Conservation (phyloP, 2,329 filamentous ascomycete genomes). For the Colletotrichum phormii region DNA sequence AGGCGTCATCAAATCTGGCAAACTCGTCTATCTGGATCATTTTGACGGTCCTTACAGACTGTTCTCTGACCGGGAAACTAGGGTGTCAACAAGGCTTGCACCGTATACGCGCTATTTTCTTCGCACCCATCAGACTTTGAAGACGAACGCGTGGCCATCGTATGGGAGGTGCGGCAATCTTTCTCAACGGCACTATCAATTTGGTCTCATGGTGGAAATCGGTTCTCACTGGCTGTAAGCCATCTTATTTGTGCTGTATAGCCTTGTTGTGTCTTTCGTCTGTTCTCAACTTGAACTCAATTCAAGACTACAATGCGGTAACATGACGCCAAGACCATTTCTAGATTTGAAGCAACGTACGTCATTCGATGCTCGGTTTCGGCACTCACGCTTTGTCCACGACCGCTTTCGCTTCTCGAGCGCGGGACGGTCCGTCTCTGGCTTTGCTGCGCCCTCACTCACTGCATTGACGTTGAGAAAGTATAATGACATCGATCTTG, state of each 20-base stretch:
- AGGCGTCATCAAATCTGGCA: not conserved
- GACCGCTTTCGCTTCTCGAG: not conserved
- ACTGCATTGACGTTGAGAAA: constrained; percentile 12
- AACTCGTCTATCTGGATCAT: not conserved
- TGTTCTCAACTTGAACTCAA: not conserved
- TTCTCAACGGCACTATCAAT: not conserved
- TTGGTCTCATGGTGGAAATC: not conserved
- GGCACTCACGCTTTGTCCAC: not conserved
- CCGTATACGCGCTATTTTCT: not conserved
- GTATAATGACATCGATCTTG: constrained; percentile 6
- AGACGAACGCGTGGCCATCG: constrained; percentile 9
- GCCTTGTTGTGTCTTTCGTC: constrained; percentile 13
- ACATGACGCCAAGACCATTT: not conserved
- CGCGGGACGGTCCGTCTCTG: not conserved
- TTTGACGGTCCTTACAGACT: not conserved
- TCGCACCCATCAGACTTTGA: not conserved
- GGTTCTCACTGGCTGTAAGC: not conserved
- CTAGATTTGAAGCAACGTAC: not conserved
- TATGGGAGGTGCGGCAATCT: not conserved
- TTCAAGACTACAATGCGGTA: not conserved
- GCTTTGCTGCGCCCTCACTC: constrained; percentile 1
- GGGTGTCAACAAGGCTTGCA: not conserved
- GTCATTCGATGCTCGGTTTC: not conserved
- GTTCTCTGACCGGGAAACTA: not conserved
- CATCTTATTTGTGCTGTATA: constrained; percentile 4